Conservation (phyloP, 148 eudicot genomes). For the Drosera capensis region DNA sequence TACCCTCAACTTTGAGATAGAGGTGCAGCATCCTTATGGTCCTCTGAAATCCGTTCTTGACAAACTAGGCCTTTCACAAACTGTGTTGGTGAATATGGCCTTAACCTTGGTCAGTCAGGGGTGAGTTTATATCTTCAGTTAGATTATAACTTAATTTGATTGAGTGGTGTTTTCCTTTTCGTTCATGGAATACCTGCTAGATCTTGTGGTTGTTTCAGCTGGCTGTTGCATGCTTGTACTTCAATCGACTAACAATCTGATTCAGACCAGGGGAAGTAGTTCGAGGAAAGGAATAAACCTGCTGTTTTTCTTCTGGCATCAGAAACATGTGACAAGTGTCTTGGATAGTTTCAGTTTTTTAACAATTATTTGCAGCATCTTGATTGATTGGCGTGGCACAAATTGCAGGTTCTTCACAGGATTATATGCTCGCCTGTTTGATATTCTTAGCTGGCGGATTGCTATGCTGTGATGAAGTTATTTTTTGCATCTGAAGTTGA, state of each 20-base stretch:
- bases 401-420: conserved; percentile 97
- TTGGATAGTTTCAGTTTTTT: no score
- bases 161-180: no score
- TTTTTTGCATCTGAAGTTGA: conserved; percentile 89
- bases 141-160: no score
- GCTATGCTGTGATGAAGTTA: conserved; percentile 91
- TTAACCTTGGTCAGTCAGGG: conserved; percentile 79
- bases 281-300: no score
- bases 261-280: no score
- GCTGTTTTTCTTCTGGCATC: no score
- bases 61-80: conserved; percentile 77
- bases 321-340: no score
- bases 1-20: conserved; percentile 82
- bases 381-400: conserved; percentile 82
- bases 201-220: no score
- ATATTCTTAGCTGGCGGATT: conserved; percentile 96
- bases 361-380: conserved; percentile 29
- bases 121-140: conserved; percentile 33
- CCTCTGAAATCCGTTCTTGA: conserved; percentile 68
- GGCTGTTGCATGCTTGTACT: no score
- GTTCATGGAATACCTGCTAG: no score
- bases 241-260: no score
- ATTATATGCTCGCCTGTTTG: conserved; percentile 83
- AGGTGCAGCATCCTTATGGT: conserved; percentile 85
- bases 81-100: conserved; percentile 63